These are phyloP conservation scores for Coemansia sp. DNA, from an alignment of 192 early-diverging fungal genomes.

Conservation along the genomic window DNA sequence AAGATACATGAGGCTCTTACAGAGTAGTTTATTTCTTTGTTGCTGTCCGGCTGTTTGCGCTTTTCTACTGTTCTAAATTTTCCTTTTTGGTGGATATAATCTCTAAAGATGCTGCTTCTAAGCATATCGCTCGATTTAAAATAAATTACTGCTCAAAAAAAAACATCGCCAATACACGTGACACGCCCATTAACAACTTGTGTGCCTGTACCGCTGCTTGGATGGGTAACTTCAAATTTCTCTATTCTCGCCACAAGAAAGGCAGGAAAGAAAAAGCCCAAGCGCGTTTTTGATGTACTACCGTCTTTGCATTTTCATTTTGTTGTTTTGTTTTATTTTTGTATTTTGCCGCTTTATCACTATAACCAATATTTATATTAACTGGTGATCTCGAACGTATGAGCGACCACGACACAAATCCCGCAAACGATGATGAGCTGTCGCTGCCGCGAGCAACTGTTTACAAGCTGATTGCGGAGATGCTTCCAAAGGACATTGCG, in stretches of 20 bases:
- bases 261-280: neutral
- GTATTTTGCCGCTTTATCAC: neutral
- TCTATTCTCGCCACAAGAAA: neutral
- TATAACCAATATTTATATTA: neutral
- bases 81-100: slow-evolving; percentile 9
- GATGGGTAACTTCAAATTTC: neutral
- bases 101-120: neutral
- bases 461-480: slow-evolving; percentile 92
- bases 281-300: neutral
- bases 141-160: neutral
- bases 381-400: slow-evolving; percentile 26
- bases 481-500: slow-evolving; percentile 86
- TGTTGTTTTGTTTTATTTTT: neutral
- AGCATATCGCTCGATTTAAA: too few species aligned
- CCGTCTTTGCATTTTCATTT: neutral
- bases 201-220: neutral
- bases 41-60: neutral
- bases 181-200: neutral
- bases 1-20: slow-evolving; percentile 53
- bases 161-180: neutral
- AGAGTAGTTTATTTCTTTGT: slow-evolving; percentile 7
- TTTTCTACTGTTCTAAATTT: neutral
- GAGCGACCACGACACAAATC: slow-evolving; percentile 63
- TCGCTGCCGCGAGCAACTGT: slow-evolving; percentile 94
- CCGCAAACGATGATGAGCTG: slow-evolving; percentile 76